Base-by-base conservation (phyloP, 2,329 filamentous ascomycete species). In the Fusarium concolor region DNA sequence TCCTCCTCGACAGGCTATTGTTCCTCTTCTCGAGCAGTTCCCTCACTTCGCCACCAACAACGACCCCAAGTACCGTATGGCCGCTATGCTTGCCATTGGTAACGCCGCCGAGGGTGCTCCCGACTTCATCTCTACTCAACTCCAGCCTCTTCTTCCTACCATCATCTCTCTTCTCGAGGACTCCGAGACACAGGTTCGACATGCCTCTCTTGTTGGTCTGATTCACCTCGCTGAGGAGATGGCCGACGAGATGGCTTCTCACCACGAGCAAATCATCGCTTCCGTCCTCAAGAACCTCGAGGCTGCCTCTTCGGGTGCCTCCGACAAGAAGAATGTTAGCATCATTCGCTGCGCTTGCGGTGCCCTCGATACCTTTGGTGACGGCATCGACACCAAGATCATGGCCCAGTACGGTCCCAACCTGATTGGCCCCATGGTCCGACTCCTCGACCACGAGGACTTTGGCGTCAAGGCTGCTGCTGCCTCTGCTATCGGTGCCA, bases 51-150 rank as follows among this genome's bases (percentile, higher is more conserved):
- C 95, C 71, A 87, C 87, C 72, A 90, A 89, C 76, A 81, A 86
- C 62, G 87, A 96, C 75, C 87, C 94, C 35, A 90, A 93, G 73
- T 91, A 92, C 82, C 90, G 95, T 62, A 92, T 95, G 80, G 94
- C 95, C 55, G 94, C 92, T 80, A 96, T 98, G 76, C 86, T 98
- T 66, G 91, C 95, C 47, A 87, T 99, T 7, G 95, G 95, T 62
- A 96, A 95, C 84, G 95, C 93, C 73, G 95, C 97, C 53, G 96
- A 98, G 84, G 96, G 96, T 73, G 95, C 96, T 29, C 96, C 96
- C 17, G 96, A 99, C 79, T 99, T 98, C 81, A 94, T 98, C 76
- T 93, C 93, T 68, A 97, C 94, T 20, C 96, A 99, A 81, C 88
- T 98, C 66, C 86, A 91, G 75, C 87, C 91, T 70, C 91, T 98